Evolutionary conservation across 208 protist species (phyloP), one percentile per base, ranked within the genome.

Genomic region (Vickermania ingenoplastis): DNA sequence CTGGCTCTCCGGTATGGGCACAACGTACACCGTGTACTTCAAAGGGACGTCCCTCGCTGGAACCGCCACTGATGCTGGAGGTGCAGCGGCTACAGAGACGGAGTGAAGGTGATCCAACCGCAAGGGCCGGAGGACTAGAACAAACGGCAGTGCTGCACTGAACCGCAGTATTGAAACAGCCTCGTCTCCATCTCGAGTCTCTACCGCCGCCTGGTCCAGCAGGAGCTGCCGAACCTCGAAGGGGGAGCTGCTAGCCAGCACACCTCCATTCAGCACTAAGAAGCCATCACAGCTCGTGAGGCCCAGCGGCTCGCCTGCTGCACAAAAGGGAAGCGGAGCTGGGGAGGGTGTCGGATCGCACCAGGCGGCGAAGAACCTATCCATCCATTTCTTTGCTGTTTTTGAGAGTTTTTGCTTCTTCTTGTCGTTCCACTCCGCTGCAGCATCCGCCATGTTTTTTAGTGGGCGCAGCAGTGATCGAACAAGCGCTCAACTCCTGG

Each of bases 201-300:
- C 1, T 22, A 89, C 21, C 0, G 73, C 21, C 0, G 59, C 59
- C n/a, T 65, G 23, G 1, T 53, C 41, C 0, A 69, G 7, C n/a
- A 89, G 41, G 1, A 28, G 36, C 23, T 69, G 52, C 0, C 77
- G 70, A 22, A 89, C 36, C 21, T 67, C 57, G 58, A 71, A 72
- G 0, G 82, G 79, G 1, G 52, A 73, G 31, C 71, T 73, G 11
- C 82, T 76, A 1, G 79, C 66, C 1, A 82, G 65, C 21, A 77
- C 58, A 31, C 82, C 82, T 2, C 70, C 73, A 52, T 89, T 89
- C n/a, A 89, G 51, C 1, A 68, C 82, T 24, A 89, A 56, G 54
- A 81, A 83, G 0, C 73, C 82, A 21, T 54, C 50, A 7, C 24
- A 17, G 22, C 7, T 7, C 7, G 11, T 17, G 11, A 7, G 11